These are phyloP conservation scores for Aureobasidium subglaciale DNA, from an alignment of 2,329 filamentous ascomycete genomes.

Conservation along the genomic window DNA sequence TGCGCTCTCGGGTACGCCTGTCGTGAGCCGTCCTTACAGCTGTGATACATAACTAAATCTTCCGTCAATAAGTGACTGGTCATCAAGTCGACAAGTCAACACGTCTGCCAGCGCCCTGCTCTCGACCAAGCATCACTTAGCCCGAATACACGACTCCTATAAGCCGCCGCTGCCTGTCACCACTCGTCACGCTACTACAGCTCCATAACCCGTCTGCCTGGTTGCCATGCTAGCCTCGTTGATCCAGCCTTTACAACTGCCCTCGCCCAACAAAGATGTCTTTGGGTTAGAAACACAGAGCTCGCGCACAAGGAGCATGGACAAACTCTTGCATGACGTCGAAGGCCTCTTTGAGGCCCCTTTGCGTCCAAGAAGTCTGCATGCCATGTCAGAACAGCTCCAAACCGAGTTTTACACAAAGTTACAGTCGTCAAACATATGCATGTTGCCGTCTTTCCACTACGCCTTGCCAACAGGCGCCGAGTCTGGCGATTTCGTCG, in stretches of 20 bases:
- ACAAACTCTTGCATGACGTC: constrained; percentile 40
- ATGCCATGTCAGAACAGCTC: constrained; percentile 38
- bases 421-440: constrained; percentile 49
- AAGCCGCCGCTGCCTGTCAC: not conserved
- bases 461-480: constrained; percentile 53
- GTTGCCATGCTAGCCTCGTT: constrained; percentile 19
- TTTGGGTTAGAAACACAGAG: constrained; percentile 2
- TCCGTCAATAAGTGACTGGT: not conserved
- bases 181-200: not conserved
- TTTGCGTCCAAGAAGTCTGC: constrained; percentile 34
- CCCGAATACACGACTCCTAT: not conserved
- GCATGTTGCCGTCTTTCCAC: constrained; percentile 61
- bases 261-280: constrained; percentile 8
- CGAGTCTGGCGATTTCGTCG: constrained; percentile 54
- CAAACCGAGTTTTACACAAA: constrained; percentile 48
- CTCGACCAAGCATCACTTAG: not conserved
- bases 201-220: constrained; percentile 11
- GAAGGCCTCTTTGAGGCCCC: constrained; percentile 38
- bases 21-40: not conserved
- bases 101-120: not conserved
- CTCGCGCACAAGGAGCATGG: constrained; percentile 32
- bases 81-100: not conserved
- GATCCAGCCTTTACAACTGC: constrained; percentile 4
- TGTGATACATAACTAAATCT: constrained; percentile 8
- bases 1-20: not conserved